Evolutionary conservation across 2,329 filamentous ascomycete genomes (phyloP), one percentile per base, ranked within the genome.

Genomic region (Clonostachys rosea): DNA sequence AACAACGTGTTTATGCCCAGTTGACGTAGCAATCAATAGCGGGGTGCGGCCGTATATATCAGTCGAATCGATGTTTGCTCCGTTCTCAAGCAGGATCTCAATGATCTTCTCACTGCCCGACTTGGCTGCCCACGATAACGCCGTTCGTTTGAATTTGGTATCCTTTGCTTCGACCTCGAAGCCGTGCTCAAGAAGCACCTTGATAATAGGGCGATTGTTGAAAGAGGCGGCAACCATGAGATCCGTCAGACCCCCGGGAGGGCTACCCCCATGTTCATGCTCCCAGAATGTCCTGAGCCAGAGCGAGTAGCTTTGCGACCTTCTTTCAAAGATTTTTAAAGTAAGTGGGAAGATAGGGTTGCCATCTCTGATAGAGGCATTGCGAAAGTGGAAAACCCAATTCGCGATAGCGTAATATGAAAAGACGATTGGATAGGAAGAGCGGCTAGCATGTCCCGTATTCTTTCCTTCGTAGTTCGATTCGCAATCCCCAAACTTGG

Each of bases 381-480:
- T 44, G 35, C 51, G 47, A 12, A 60, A 49, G 42, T 60, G 58
- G 34, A 8, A 9, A 7, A 17, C 44, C 58, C 57, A 61, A 35
- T 47, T 13, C 13, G 40, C 17, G 17, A 53, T 51, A 2, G 59
- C 54, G 40, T 61, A 61, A 16, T 52, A 42, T 7, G 60, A 47
- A 5, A 60, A 53, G 18, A 24, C 40, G 5, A 7, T 24, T 24
- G 7, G 5, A 24, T 24, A 2, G 24, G 24, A 24, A 9, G 24
- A 24, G 24, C 24, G 7, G 24, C 24, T 24, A 24, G 3, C 24
- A 24, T 24, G 8, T 24, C 7, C 24, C 8, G 24, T 7, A 24
- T 9, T 24, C 24, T 24, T 7, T 24, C 24, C 24, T 24, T 42
- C n/a, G 20, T 2, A 42, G 4, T 5, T 42, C 13, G 6, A 13